A percentile compares a stretch with the other conserved stretches of the same genome.
phyloP scores from a whole-genome alignment of 1,284 basidiomycete genomes.

The Quambalaria eucalypti region DNA sequence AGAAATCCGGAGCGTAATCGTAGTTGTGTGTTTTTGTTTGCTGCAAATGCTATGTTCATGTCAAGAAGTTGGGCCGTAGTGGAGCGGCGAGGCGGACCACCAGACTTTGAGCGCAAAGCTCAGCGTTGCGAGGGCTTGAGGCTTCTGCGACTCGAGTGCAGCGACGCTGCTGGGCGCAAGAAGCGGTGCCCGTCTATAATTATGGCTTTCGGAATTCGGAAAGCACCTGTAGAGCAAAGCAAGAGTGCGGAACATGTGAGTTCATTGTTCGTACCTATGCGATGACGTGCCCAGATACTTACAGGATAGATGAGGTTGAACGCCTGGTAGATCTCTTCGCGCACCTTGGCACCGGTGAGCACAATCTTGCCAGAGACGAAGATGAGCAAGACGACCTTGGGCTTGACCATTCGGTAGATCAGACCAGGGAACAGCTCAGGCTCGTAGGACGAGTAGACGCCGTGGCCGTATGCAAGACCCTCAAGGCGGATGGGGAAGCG shows the following conservation, averaged over 20 bases:
- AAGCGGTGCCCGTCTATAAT: too few relatives aligned
- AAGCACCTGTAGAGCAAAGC: neutral
- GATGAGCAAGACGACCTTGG: slow-evolving; percentile 95
- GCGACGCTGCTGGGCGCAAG: too few relatives aligned
- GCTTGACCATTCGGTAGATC: slow-evolving; percentile 99
- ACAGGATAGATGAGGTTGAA: slow-evolving; percentile 90
- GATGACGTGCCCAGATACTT: neutral
- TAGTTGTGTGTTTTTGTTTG: neutral
- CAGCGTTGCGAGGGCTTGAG: too few relatives aligned
- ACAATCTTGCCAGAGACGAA: slow-evolving; percentile 99
- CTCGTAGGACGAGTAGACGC: slow-evolving; percentile 95
- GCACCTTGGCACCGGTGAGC: slow-evolving; percentile 94
- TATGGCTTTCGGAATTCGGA: neutral
- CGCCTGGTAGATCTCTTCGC: slow-evolving; percentile 98
- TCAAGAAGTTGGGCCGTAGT: neutral
- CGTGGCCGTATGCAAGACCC: slow-evolving; percentile 94
- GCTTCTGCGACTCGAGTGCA: too few relatives aligned
- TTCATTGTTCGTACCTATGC: neutral
- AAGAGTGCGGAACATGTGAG: neutral
- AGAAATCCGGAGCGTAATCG: too few relatives aligned
- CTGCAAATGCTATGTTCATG: neutral
- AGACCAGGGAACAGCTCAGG: slow-evolving; percentile 98
- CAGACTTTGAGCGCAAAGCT: neutral
- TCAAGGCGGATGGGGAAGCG: slow-evolving; percentile 98
- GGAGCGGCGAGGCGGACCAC: neutral